Evolutionary conservation across 768 basidiomycete species (phyloP).

Genomic region (Serpula lacrymans): DNA sequence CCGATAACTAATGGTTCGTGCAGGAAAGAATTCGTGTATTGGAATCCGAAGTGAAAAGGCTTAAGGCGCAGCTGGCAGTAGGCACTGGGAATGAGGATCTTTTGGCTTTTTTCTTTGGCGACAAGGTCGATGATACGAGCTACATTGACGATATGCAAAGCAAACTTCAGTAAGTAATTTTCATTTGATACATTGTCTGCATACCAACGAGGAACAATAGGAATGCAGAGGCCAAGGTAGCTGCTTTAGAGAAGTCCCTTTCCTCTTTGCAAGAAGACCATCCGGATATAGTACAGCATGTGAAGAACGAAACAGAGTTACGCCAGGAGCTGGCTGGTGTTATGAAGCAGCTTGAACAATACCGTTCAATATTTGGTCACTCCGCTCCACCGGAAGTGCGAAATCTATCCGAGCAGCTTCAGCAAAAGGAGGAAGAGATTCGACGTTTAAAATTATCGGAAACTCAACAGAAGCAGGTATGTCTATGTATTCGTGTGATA

Average conservation of each 20-base stretch:
- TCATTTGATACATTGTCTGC: not conserved
- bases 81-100: slow-evolving; percentile 67
- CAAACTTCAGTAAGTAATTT: slow-evolving; percentile 49
- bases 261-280: slow-evolving; percentile 40
- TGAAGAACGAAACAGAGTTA: slow-evolving; percentile 48
- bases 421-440: slow-evolving; percentile 67
- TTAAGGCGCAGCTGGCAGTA: slow-evolving; percentile 77
- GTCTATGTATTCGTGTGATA: slow-evolving; percentile 14
- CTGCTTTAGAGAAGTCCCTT: slow-evolving; percentile 52
- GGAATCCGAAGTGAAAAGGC: slow-evolving; percentile 66
- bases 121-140: slow-evolving; percentile 46
- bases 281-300: slow-evolving; percentile 50
- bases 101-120: slow-evolving; percentile 64
- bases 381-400: slow-evolving; percentile 48
- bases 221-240: slow-evolving; percentile 45
- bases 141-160: slow-evolving; percentile 53
- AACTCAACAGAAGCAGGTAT: slow-evolving; percentile 61
- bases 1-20: slow-evolving; percentile 6
- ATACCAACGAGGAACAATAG: slow-evolving; percentile 33
- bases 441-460: slow-evolving; percentile 58
- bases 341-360: slow-evolving; percentile 52
- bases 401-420: slow-evolving; percentile 51
- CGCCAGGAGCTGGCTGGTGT: slow-evolving; percentile 45
- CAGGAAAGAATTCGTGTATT: slow-evolving; percentile 74
- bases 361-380: slow-evolving; percentile 63